Evolutionary conservation across 805 yeast genomes (phyloP).

Genomic region (Candida easanensis): DNA sequence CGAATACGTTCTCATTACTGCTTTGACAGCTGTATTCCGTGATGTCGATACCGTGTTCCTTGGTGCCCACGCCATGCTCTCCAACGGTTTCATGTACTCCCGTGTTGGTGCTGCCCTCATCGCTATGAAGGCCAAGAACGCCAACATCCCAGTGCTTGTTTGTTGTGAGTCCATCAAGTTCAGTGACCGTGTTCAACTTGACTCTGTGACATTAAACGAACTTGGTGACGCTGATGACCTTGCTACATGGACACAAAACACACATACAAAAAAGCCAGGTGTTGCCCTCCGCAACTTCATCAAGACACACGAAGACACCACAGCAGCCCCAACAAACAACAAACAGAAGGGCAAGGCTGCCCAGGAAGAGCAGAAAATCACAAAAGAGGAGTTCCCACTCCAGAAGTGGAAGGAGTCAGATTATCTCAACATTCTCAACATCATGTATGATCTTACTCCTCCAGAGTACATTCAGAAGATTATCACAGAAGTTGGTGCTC

Average conservation of each 20-base stretch:
- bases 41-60: conserved; percentile 88
- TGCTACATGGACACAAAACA: conserved; percentile 36
- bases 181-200: conserved; percentile 92
- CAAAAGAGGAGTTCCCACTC: conserved; percentile 41
- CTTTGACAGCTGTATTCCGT: conserved; percentile 75
- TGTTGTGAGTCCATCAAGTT: conserved; percentile 95
- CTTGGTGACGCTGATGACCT: conserved; percentile 77
- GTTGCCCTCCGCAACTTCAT: conserved; percentile 64
- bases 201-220: conserved; percentile 92
- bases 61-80: conserved; percentile 96
- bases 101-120: conserved; percentile 93
- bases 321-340: conserved; percentile 17
- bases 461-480: conserved; percentile 91
- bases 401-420: conserved; percentile 63
- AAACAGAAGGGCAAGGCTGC: conserved; percentile 26
- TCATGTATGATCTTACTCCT: conserved; percentile 92
- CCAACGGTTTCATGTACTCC: conserved; percentile 89
- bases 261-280: conserved; percentile 46
- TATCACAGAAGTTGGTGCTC: conserved; percentile 91
- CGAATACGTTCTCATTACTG: conserved; percentile 75
- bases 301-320: conserved; percentile 34
- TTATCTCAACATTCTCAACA: conserved; percentile 69
- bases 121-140: conserved; percentile 85
- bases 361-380: conserved; percentile 21
- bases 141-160: conserved; percentile 90